Evolutionary conservation across 257 asterid species (phyloP), one percentile per base, ranked within the genome.

Genomic region (Dorcoceras hygrometricum): DNA sequence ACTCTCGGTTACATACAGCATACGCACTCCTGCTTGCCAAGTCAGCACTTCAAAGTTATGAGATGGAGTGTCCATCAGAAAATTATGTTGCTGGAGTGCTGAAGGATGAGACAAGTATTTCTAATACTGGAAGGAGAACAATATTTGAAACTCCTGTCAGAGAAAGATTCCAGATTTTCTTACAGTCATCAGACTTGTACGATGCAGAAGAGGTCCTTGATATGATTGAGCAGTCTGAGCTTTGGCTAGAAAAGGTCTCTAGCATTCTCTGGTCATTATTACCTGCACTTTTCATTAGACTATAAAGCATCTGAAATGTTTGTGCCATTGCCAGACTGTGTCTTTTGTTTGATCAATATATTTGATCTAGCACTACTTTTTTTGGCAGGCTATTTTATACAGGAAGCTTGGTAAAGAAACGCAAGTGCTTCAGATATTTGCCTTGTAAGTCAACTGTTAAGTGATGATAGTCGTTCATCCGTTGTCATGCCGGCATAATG

Each of bases 401-500:
- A 73, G 97, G 83, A 90, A 88, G 85, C 99, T 93, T 62, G 99
- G 99, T 62, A 97, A 85, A 76, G 99, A 93, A 79, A 75, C 87
- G 18, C 72, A 80, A 53, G 99, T 90, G 69, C 89, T 93, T 59
- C 88, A 90, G 81, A 93, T 88, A 62, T 72, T 93, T 83, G 99
- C 99, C 70, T 75, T 88, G 99, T 93, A 83, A 81, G 97, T 79
- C 71, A 50, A 56, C 57, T 23, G 59, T 69, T 57, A 48, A 18
- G 23, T 54, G 61, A 18, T 34, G 18, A 51, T 57, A 51, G 39
- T 43, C 20, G 57, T 39, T 48, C 23, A 59, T 9, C 61, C 32
- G 29, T 69, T 53, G 50, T 60, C 46, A 26, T 54, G 20, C 46
- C 39, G n/a, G 23, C 55, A 6, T 58, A 20, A 53, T 64, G 12